Conservation (phyloP, 1,139 yeast genomes). For the Zygosaccharomyces pseudobailii region DNA sequence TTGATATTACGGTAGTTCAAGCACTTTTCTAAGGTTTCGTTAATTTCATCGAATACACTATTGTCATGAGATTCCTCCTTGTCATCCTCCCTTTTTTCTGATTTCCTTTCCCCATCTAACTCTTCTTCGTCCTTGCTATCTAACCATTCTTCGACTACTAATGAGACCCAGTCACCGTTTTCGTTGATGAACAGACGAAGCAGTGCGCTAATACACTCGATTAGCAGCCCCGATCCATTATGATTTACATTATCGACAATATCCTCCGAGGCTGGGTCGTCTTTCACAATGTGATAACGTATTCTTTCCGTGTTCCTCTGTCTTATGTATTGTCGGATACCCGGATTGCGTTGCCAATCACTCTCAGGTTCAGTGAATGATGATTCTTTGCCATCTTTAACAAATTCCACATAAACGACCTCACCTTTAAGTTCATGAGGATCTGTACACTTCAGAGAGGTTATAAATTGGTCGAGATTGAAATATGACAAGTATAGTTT, state of each 20-base stretch:
- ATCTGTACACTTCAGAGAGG: constrained; percentile 29
- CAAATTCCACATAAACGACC: constrained; percentile 22
- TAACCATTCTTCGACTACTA: constrained; percentile 33
- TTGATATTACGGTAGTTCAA: constrained; percentile 57
- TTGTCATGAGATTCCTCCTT: constrained; percentile 14
- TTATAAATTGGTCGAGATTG: constrained; percentile 29
- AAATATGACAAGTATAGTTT: constrained; percentile 25
- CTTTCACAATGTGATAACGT: constrained; percentile 20
- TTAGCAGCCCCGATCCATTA: constrained; percentile 25
- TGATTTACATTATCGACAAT: constrained; percentile 29
- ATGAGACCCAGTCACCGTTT: constrained; percentile 34
- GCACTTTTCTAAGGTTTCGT: constrained; percentile 41
- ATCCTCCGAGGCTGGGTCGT: constrained; percentile 32
- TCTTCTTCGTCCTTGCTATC: constrained; percentile 19
- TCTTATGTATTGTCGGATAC: constrained; percentile 19
- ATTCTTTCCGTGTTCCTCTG: constrained; percentile 13
- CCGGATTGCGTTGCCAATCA: constrained; percentile 19
- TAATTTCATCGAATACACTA: constrained; percentile 18
- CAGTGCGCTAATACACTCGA: constrained; percentile 29
- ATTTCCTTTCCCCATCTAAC: constrained; percentile 23
- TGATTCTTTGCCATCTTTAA: constrained; percentile 35
- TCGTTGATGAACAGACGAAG: constrained; percentile 30
- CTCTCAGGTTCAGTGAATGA: constrained; percentile 25
- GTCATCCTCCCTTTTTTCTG: constrained; percentile 20
- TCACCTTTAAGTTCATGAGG: constrained; percentile 28